A percentile compares a stretch with the other conserved stretches of the same genome.
phyloP scores from a whole-genome alignment of 805 yeast species.

The Saccharomyces paradoxus region DNA sequence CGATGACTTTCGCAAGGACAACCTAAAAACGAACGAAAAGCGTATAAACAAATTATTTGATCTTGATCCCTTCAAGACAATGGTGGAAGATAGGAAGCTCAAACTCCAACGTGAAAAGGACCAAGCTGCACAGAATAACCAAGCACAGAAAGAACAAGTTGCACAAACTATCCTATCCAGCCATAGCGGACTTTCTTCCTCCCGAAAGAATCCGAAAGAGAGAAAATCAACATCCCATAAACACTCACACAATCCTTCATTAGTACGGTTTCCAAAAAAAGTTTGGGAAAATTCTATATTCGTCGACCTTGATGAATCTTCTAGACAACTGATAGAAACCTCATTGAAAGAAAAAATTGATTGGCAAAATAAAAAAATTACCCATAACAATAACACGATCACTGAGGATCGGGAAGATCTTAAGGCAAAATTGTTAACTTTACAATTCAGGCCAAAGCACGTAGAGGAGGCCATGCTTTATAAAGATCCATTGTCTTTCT shows the following conservation, averaged over 20 bases:
- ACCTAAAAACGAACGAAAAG: conserved; percentile 39
- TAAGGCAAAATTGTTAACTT: conserved; percentile 30
- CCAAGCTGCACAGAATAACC: conserved; percentile 36
- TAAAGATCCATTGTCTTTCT: conserved; percentile 38
- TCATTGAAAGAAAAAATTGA: conserved; percentile 48
- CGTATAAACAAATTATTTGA: conserved; percentile 49
- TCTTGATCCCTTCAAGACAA: conserved; percentile 68
- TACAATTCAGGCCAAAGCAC: conserved; percentile 69
- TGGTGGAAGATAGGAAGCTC: conserved; percentile 47
- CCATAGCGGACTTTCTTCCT: not conserved
- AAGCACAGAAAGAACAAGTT: conserved; percentile 43
- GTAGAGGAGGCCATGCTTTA: conserved; percentile 64
- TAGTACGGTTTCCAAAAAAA: conserved; percentile 36
- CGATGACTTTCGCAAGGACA: conserved; percentile 48
- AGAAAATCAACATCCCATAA: conserved; percentile 1
- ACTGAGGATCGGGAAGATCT: conserved; percentile 12
- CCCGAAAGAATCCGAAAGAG: not conserved
- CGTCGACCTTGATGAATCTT: conserved; percentile 57
- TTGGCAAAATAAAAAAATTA: conserved; percentile 35
- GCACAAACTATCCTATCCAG: conserved; percentile 39
- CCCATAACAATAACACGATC: conserved; percentile 1
- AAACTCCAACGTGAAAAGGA: conserved; percentile 41
- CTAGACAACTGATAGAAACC: conserved; percentile 55
- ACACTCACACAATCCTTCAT: conserved; percentile 3
- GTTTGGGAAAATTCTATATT: conserved; percentile 67